These are phyloP conservation scores for Pythium aphanidermatum DNA, from an alignment of 352 stramenopile species.

Conservation along the genomic window DNA sequence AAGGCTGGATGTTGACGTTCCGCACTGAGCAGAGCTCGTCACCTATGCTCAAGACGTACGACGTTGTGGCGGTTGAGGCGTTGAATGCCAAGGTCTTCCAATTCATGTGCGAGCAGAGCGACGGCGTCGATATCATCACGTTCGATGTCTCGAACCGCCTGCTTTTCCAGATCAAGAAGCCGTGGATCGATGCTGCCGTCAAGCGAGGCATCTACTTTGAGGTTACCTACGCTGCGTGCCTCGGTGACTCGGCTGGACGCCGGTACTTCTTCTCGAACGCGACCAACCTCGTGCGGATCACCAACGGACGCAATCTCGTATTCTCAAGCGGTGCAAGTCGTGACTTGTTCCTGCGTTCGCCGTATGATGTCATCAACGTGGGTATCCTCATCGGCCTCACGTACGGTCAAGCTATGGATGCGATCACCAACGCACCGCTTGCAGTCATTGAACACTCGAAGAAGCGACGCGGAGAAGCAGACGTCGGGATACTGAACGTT, in stretches of 20 bases:
- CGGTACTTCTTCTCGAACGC: conserved; percentile 87
- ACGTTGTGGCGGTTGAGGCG: conserved; percentile 70
- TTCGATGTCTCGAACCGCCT: conserved; percentile 77
- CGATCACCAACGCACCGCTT: conserved; percentile 45
- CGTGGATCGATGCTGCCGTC: conserved; percentile 63
- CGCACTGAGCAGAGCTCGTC: conserved; percentile 39
- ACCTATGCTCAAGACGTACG: conserved; percentile 56
- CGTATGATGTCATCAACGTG: conserved; percentile 79
- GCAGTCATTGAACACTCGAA: conserved; percentile 58
- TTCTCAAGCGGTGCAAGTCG: conserved; percentile 67
- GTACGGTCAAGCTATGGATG: conserved; percentile 62
- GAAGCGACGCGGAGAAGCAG: conserved; percentile 40
- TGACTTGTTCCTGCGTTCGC: conserved; percentile 70
- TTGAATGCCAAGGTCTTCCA: conserved; percentile 70
- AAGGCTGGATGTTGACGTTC: not conserved
- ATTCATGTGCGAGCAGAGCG: conserved; percentile 70
- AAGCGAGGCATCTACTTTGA: conserved; percentile 74
- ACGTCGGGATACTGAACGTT: conserved; percentile 34
- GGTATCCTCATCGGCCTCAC: conserved; percentile 66
- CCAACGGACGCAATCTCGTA: conserved; percentile 58
- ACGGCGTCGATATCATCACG: conserved; percentile 71
- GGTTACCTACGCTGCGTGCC: conserved; percentile 70
- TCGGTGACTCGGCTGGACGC: conserved; percentile 66
- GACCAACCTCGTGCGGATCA: conserved; percentile 68
- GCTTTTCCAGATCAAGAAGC: conserved; percentile 72